phyloP scores from a whole-genome alignment of 495 filamentous ascomycete species.

The Hypoxylon lienhwacheense region DNA sequence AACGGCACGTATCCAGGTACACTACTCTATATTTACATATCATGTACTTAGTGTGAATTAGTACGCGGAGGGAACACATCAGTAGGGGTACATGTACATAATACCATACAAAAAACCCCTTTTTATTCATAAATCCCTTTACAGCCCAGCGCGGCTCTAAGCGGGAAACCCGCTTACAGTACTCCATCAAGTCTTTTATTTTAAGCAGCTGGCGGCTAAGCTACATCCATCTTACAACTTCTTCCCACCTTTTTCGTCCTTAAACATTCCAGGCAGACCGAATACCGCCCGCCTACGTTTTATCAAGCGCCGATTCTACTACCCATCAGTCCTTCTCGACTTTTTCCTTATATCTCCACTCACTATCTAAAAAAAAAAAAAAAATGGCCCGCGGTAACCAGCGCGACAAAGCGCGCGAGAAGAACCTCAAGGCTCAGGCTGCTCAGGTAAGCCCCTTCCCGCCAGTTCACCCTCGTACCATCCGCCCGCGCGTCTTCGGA shows the following conservation, averaged over 20 bases:
- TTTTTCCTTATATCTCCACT: slow-evolving; percentile 1
- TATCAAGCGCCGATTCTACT: slow-evolving; percentile 25
- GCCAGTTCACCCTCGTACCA: slow-evolving; percentile 12
- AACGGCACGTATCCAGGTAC: too few species aligned
- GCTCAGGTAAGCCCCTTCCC: slow-evolving; percentile 49
- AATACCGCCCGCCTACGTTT: slow-evolving; percentile 14
- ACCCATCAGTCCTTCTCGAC: slow-evolving; percentile 7
- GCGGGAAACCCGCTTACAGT: slow-evolving; percentile 10
- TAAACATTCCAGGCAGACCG: neutral
- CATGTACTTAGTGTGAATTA: too few species aligned
- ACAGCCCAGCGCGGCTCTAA: slow-evolving; percentile 21
- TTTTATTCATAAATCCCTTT: too few species aligned
- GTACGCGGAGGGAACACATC: too few species aligned
- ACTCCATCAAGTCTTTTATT: slow-evolving; percentile 18
- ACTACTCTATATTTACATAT: too few species aligned
- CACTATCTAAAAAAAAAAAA: slow-evolving; percentile 27
- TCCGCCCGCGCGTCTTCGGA: slow-evolving; percentile 1
- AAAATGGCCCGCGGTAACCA: slow-evolving; percentile 91
- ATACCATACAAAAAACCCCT: too few species aligned
- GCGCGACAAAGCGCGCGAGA: slow-evolving; percentile 84
- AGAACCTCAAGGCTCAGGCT: slow-evolving; percentile 68
- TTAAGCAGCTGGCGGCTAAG: slow-evolving; percentile 33
- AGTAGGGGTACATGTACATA: too few species aligned
- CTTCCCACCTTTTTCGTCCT: slow-evolving; percentile 5
- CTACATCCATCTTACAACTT: slow-evolving; percentile 10